phyloP scores from a whole-genome alignment of 768 basidiomycete species.

The Amylocystis lapponica region DNA sequence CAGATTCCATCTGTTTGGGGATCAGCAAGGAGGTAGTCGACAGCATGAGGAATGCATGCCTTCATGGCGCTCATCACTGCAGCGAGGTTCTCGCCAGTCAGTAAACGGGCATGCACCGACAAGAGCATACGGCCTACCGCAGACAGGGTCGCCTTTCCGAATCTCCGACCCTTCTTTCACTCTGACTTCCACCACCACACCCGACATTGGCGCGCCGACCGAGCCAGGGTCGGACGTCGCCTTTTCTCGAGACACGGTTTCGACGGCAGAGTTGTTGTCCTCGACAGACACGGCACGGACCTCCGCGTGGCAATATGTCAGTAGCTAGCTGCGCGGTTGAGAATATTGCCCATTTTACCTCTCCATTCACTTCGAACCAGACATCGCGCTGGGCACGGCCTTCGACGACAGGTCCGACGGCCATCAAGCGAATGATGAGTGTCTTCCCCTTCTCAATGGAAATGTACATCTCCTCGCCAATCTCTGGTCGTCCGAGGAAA shows the following conservation, averaged over 20 bases:
- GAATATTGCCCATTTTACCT: slow-evolving; percentile 40
- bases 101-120: slow-evolving; percentile 11
- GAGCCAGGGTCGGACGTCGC: slow-evolving; percentile 91
- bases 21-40: slow-evolving; percentile 21
- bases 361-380: slow-evolving; percentile 98
- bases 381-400: slow-evolving; percentile 91
- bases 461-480: slow-evolving; percentile 96
- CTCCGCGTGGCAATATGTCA: slow-evolving; percentile 30
- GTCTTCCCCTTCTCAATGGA: slow-evolving; percentile 96
- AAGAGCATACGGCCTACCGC: slow-evolving; percentile 49
- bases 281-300: slow-evolving; percentile 93
- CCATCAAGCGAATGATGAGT: slow-evolving; percentile 92
- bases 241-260: slow-evolving; percentile 92
- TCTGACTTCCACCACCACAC: slow-evolving; percentile 95
- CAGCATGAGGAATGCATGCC: slow-evolving; percentile 37
- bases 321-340: background rate
- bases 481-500: slow-evolving; percentile 89
- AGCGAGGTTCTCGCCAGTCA: slow-evolving; percentile 12
- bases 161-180: slow-evolving; percentile 98
- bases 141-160: slow-evolving; percentile 95
- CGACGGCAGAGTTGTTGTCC: slow-evolving; percentile 96
- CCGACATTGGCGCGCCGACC: slow-evolving; percentile 97
- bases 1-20: slow-evolving; percentile 82
- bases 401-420: slow-evolving; percentile 88
- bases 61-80: slow-evolving; percentile 96